Evolutionary conservation across 1,284 basidiomycete species (phyloP).

Genomic region (Pholiota adiposa): DNA sequence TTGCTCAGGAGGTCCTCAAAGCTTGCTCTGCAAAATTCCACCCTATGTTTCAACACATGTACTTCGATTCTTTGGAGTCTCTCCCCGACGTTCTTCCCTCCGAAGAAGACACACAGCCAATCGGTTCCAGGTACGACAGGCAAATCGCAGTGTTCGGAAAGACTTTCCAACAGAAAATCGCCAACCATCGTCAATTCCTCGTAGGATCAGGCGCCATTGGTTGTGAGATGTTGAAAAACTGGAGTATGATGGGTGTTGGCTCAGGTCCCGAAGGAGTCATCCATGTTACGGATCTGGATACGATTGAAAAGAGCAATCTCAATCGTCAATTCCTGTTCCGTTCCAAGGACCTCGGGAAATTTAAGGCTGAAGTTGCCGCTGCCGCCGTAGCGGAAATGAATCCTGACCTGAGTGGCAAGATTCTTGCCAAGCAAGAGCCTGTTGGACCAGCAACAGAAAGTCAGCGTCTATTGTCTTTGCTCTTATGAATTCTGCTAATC

Average conservation of each 20-base stretch:
- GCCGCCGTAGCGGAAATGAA: constrained; percentile 97
- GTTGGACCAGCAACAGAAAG: constrained; percentile 95
- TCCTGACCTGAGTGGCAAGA: constrained; percentile 88
- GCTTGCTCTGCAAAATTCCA: constrained; percentile 99
- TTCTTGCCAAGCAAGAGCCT: constrained; percentile 89
- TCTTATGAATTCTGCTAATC: constrained; percentile 8
- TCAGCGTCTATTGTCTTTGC: constrained; percentile 45
- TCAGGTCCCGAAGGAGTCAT: constrained; percentile 84
- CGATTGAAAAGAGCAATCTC: constrained; percentile 99
- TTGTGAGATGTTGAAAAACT: constrained; percentile 99
- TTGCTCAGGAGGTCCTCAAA: constrained; percentile 98
- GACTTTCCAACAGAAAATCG: constrained; percentile 92
- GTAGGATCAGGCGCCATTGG: constrained; percentile 99
- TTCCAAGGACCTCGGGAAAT: constrained; percentile 95
- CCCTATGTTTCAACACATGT: constrained; percentile 94
- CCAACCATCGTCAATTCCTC: constrained; percentile 92
- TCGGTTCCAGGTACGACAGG: constrained; percentile 87
- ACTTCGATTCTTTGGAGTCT: constrained; percentile 98
- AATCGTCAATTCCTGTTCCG: constrained; percentile 99
- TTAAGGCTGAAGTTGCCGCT: constrained; percentile 97
- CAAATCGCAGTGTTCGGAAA: constrained; percentile 97
- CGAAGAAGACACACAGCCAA: constrained; percentile 87
- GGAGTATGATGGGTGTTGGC: constrained; percentile 98
- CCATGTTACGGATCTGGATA: constrained; percentile 97
- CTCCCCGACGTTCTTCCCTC: constrained; percentile 77